Evolutionary conservation across 2,329 filamentous ascomycete species (phyloP), one percentile per base, ranked within the genome.

Genomic region (Clarireedia paspali): DNA sequence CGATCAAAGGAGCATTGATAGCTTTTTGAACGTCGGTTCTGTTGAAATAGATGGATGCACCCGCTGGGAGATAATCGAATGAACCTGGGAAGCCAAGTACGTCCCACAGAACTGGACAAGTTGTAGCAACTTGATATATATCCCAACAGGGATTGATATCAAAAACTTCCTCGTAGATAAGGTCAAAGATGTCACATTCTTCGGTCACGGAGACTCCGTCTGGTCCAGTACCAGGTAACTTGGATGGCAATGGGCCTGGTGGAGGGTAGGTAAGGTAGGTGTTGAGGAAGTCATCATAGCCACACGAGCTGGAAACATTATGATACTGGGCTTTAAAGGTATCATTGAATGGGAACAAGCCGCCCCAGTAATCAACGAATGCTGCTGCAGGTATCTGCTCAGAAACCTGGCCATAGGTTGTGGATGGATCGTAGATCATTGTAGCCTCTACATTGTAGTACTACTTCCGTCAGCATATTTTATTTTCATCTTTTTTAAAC

Each of bases 111-210:
- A 84, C 62, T 0, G 89, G 89, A 67, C 89, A 94, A 12, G 83
- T 87, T 4, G 82, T 83, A 2, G 81, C 81, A 14, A 92, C 79
- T 50, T 87, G 81, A 71, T 92, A 94, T 10, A 88, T 74, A 68
- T 90, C 83, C 71, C 87, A 95, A 74, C 89, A 94, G 0, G 89
- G 89, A 71, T 94, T 94, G 36, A 81, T 70, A 1, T 73, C 66
- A 4, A 74, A 59, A 6, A 78, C 77, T 30, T 82, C 84, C 0
- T 74, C 62, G 63, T 73, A 74, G 30, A 88, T 78, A 23, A 78
- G 72, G 56, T 77, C 69, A 63, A 78, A 87, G 20, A 89, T 64
- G 50, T 75, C 74, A 67, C 88, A 91, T 4, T 74, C 77, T 0
- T 71, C 65, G 0, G 24, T 44, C 71, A 71, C 38, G 64, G 20